Percentiles rank a stretch among this genome's conserved stretches.
Conservation (phyloP, 495 filamentous ascomycete species). For the Penicillium maclennaniae region DNA sequence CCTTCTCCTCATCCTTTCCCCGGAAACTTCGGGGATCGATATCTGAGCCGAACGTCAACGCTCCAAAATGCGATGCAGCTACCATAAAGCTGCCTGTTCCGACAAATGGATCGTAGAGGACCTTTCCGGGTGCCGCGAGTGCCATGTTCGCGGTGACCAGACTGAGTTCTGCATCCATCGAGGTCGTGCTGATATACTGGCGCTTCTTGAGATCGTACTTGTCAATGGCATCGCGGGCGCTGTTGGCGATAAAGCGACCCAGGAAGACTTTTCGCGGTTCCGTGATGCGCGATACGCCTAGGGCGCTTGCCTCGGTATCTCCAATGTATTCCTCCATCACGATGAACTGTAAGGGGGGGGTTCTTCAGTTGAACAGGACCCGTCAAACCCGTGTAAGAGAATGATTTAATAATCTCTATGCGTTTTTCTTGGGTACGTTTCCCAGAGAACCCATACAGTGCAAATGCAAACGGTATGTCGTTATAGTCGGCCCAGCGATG, state of each 20-base stretch:
- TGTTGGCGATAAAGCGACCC: conserved; percentile 61
- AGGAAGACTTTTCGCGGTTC: conserved; percentile 64
- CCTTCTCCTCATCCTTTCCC: conserved; percentile 55
- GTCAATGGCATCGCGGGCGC: conserved; percentile 60
- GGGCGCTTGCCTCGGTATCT: conserved; percentile 26
- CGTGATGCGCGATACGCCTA: conserved; percentile 21
- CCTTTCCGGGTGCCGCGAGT: conserved; percentile 71
- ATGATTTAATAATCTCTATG: conserved; percentile 69
- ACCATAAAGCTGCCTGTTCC: conserved; percentile 90
- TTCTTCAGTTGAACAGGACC: conserved; percentile 71
- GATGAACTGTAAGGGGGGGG: conserved; percentile 68
- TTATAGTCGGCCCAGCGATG: conserved; percentile 62
- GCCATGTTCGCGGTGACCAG: conserved; percentile 91
- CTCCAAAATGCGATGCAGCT: conserved; percentile 85
- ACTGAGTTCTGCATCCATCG: conserved; percentile 92
- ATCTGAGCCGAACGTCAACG: conserved; percentile 74
- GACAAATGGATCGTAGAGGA: conserved; percentile 92
- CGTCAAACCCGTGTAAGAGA: conserved; percentile 70
- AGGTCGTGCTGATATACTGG: conserved; percentile 88
- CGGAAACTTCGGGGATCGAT: conserved; percentile 87
- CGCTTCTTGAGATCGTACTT: conserved; percentile 90
- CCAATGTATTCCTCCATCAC: conserved; percentile 75
- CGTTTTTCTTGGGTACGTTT: conserved; percentile 58
- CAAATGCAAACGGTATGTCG: conserved; percentile 70
- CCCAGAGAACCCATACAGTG: conserved; percentile 71